Base-by-base conservation (phyloP, 495 filamentous ascomycete species). In the Lindgomyces ingoldianus region DNA sequence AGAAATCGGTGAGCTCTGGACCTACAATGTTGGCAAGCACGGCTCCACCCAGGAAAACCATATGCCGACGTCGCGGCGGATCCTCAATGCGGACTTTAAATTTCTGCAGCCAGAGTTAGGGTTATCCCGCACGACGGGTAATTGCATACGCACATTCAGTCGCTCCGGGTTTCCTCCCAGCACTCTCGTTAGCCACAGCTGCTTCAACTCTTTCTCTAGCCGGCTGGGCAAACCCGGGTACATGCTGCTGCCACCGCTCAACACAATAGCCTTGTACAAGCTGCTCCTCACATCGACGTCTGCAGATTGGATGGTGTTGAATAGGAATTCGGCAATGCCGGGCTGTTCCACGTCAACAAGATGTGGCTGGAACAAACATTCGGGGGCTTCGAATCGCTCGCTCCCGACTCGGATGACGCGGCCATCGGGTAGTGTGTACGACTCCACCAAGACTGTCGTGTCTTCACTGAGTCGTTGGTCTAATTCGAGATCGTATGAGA, bases 51-150 rank as follows among this genome's bases (percentile, higher is more conserved):
- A 98, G 77, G 85, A 99, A 99, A 3, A 98, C 95, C 94, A 99
- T 98, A 77, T 99, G 95, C 74, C 93, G 85, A 75, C 94, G 85
- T 78, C 94, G 84, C 18, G 94, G 94, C 47, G 94, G 95, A 74
- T 99, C 94, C 73, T 99, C 95, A 77, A 99, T 97, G 74, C 94
- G 86, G 39, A 98, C 92, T 84, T 97, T 98, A 83, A 99, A 98
- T 87, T 98, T 99, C 87, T 90, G 50, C 11, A 18, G 44, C 11
- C 22, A 21, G 16, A 30, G 51, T 71, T 53, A 72, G 58, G n/a
- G 21, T 52, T 1, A n/a, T 12, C 9, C 21, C 3, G 60, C n/a
- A 11, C 39, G 41, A 8, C 55, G 26, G 9, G 51, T 52, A 29
- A 33, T 41, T 46, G 59, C 36, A 65, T 64, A 78, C 85, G 67